Conservation (phyloP, 306 rosid genomes). For the Inga laurina region DNA sequence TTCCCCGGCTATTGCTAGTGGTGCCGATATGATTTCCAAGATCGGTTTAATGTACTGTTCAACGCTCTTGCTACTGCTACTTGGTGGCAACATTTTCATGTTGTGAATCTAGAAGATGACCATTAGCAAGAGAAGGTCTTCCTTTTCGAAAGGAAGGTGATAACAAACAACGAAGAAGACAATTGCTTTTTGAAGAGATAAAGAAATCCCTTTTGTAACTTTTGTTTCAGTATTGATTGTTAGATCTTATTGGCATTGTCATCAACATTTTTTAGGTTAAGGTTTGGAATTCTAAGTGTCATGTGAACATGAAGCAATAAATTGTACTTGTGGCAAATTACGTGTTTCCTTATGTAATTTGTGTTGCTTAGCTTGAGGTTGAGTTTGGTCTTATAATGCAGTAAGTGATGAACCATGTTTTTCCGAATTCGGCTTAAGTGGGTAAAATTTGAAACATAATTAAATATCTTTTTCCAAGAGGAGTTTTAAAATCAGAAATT, state of each 20-base stretch:
- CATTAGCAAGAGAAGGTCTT: constrained; percentile 2
- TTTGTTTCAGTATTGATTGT: constrained; percentile 26
- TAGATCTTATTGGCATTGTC: constrained; percentile 1
- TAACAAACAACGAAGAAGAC: neutral
- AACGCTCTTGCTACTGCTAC: constrained; percentile 46
- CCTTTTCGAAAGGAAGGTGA: neutral
- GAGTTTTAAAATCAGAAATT: neutral
- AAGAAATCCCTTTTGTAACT: constrained; percentile 16
- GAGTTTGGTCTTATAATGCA: neutral
- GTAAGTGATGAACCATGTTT: neutral
- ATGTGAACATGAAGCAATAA: constrained; percentile 30
- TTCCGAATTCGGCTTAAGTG: neutral
- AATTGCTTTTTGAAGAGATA: constrained; percentile 19
- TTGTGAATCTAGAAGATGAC: constrained; percentile 42
- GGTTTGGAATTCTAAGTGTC: constrained; percentile 27
- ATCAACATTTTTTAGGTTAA: neutral
- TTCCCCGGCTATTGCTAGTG: constrained; percentile 39
- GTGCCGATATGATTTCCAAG: constrained; percentile 45
- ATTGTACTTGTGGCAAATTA: constrained; percentile 6
- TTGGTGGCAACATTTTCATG: constrained; percentile 46
- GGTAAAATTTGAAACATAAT: neutral
- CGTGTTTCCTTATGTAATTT: neutral
- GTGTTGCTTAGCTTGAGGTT: constrained; percentile 13
- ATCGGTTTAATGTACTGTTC: constrained; percentile 44
- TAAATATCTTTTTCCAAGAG: neutral